Evolutionary conservation across 192 early-diverging fungal genomes (phyloP), one percentile per base, ranked within the genome.

Genomic region (Chytriomyces sp.): DNA sequence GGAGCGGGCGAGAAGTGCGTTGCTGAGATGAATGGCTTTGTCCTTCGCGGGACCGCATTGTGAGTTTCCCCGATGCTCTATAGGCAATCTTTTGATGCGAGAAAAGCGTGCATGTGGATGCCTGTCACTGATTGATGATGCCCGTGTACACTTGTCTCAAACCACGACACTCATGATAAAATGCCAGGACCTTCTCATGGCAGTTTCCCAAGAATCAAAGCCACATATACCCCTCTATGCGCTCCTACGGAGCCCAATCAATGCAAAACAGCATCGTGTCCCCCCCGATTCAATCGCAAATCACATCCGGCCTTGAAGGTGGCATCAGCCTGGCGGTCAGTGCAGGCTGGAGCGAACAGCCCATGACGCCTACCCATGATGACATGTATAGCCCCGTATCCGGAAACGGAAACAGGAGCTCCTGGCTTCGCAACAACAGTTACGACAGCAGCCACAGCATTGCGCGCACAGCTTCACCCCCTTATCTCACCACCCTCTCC

Each of bases 161-260:
- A 22, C 22, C n/a, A n/a, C n/a, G n/a, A n/a, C n/a, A n/a, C n/a
- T n/a, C n/a, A 17, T 39, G n/a, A 52, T 30, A 10, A 33, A 17
- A 25, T 4, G 12, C 30, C 41, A 83, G 82, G 25, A 33, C 79
- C n/a, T 73, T 84, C 19, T 39, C 64, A 8, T 84, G 80, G 80
- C 80, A 84, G 38, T 84, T 82, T 54, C 75, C 73, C 3, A 84
- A 49, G 57, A 82, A 84, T 61, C 69, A 78, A 1, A 81, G 72
- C 5, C 82, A 82, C 63, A 76, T 83, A 52, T 84, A 84, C 64
- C 83, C 81, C 4, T 77, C 80, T 5, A 70, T 70, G 68, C 54
- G 68, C 8, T 59, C 68, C 10, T 26, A 10, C 5, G 28, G 19
- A 6, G 17, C 40, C 7, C 19, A 17, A 28, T 22, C 37, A 17